phyloP scores from a whole-genome alignment of 257 asterid genomes.

The Sherardia arvensis region DNA sequence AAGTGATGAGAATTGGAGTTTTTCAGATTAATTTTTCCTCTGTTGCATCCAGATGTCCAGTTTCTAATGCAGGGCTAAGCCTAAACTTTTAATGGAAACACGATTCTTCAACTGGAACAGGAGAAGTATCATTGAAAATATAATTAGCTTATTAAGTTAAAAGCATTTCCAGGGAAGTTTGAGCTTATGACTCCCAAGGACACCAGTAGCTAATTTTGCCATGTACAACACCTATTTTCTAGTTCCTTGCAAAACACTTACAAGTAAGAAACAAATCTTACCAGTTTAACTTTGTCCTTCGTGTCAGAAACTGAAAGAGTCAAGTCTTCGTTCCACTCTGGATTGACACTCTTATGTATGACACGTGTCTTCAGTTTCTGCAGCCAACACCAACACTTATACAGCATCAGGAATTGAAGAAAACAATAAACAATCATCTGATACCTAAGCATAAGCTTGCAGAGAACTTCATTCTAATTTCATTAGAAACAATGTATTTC shows the following conservation, averaged over 20 bases:
- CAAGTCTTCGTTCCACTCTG: constrained; percentile 87
- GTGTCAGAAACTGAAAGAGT: constrained; percentile 63
- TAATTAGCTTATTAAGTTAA: neutral
- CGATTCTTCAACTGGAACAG: neutral
- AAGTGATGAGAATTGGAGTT: no score
- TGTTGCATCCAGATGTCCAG: neutral
- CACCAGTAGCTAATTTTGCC: neutral
- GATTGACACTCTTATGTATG: constrained; percentile 65
- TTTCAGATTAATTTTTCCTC: no score
- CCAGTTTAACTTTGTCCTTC: constrained; percentile 37
- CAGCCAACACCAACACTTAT: constrained; percentile 7
- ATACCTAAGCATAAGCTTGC: neutral
- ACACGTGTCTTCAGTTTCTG: constrained; percentile 87
- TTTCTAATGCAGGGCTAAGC: neutral
- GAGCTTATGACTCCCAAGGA: neutral
- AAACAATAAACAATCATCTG: neutral
- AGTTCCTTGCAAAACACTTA: neutral
- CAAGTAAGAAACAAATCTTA: constrained; percentile 19
- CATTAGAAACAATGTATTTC: neutral
- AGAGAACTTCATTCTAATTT: neutral
- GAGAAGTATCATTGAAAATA: neutral
- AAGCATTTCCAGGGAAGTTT: neutral
- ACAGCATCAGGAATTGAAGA: constrained; percentile 1
- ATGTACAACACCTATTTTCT: neutral
- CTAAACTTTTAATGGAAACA: neutral